Base-by-base conservation (phyloP, 768 basidiomycete species). In the Lactarius hengduanensis region DNA sequence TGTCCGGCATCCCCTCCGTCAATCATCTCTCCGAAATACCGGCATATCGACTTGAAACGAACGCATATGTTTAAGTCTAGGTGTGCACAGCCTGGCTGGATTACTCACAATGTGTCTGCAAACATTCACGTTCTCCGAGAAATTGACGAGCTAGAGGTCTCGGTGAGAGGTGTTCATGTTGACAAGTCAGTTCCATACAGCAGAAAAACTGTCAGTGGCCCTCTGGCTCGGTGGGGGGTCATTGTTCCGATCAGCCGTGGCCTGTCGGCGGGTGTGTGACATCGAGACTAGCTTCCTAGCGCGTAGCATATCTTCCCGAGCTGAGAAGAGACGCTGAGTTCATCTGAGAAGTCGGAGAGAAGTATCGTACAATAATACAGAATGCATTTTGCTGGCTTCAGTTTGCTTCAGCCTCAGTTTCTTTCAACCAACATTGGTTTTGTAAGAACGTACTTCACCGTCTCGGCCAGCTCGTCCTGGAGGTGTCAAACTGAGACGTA, bases 381-480 rank as follows among this genome's bases (percentile, higher is more conserved):
- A 32, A 93, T 78, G 69, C 92, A 94, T 76, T 90, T 92, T 0
- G 92, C 82, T 1, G 90, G 84, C 92, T 94, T 58, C 13, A 41
- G 3, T 13, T 34, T 9, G 4, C 20, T 18, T 68, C 13, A 63
- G 62, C 38, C 63, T 67, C 60, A 41, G n/a, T 28, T 61, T 50
- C 47, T 22, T 30, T 61, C 16, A 30, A 20, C 26, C 26, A 0
- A 55, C 36, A 53, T 26, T 22, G 56, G n/a, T 32, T 55, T 38
- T 55, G 10, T 32, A 53, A 18, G 26, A 20, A 76, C 84, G 71
- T 70, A 91, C 91, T 67, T 77, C 73, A 38, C 90, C 90, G 72
- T 94, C 91, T 61, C 92, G 83, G 32, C 92, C 92, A 63, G 89
- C 92, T 59, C 92, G 82, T 54, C 91, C 91, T 90, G 63, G 36